phyloP scores from a whole-genome alignment of 2,329 filamentous ascomycete species.

The Paecilomyces fulvus region DNA sequence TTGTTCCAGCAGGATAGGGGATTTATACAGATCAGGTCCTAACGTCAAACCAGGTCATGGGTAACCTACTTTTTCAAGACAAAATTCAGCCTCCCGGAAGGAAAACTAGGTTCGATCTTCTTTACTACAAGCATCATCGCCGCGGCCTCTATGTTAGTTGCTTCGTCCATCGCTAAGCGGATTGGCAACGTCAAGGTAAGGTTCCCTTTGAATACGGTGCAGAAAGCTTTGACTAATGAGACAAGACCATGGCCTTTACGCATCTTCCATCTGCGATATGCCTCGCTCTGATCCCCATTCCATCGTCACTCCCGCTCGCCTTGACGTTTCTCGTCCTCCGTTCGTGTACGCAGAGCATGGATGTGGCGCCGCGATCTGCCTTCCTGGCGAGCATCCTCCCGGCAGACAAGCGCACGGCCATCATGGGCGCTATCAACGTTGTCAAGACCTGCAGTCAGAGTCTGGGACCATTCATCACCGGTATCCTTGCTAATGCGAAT shows the following conservation, averaged over 20 bases:
- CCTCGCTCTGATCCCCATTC: constrained; percentile 54
- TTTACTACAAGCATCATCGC: constrained; percentile 39
- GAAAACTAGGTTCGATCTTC: constrained; percentile 47
- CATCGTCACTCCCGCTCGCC: constrained; percentile 45
- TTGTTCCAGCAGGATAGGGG: constrained; percentile 16
- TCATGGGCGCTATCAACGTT: constrained; percentile 63
- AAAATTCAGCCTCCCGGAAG: constrained; percentile 47
- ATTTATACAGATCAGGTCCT: neutral
- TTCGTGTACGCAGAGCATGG: constrained; percentile 58
- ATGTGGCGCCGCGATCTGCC: constrained; percentile 59
- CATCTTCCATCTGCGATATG: constrained; percentile 62
- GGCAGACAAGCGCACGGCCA: constrained; percentile 58
- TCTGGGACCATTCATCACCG: constrained; percentile 55
- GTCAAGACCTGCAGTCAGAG: constrained; percentile 59
- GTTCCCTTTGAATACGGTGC: constrained; percentile 6
- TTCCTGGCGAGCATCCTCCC: constrained; percentile 60
- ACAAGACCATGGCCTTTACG: constrained; percentile 66
- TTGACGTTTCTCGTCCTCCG: constrained; percentile 55
- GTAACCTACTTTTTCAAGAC: constrained; percentile 50
- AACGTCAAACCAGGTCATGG: constrained; percentile 26
- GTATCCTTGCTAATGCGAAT: constrained; percentile 48
- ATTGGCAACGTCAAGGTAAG: constrained; percentile 43
- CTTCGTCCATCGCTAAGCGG: constrained; percentile 57
- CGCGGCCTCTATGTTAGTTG: constrained; percentile 39
- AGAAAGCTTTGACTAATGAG: neutral